Evolutionary conservation across 768 basidiomycete species (phyloP).

Genomic region (Suillus tomentosus): DNA sequence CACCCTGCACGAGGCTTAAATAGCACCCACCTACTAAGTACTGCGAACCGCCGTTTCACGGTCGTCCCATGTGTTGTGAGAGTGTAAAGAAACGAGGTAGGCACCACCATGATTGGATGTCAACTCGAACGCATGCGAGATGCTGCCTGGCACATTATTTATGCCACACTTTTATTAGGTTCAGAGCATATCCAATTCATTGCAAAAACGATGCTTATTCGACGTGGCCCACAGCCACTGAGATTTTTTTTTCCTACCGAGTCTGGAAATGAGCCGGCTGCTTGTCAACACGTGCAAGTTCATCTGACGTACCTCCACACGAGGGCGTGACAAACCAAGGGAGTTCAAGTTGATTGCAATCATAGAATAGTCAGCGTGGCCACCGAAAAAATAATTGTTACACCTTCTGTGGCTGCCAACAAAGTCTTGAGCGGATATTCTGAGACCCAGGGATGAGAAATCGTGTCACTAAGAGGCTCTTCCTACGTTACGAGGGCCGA

Average conservation of each 20-base stretch:
- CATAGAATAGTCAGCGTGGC: background rate
- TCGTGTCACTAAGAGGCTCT: background rate
- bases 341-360: background rate
- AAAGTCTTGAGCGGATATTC: background rate
- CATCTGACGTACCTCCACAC: background rate
- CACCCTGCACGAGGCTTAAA: slow-evolving; percentile 16
- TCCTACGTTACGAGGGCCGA: background rate
- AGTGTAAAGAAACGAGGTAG: slow-evolving; percentile 20
- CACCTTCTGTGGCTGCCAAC: background rate
- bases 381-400: background rate
- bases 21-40: slow-evolving; percentile 6
- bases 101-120: background rate
- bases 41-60: slow-evolving; percentile 19
- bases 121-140: background rate
- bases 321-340: background rate
- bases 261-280: background rate
- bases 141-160: background rate
- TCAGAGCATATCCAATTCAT: background rate
- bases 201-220: background rate
- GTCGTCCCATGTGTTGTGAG: slow-evolving; percentile 20
- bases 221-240: background rate
- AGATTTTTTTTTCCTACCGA: background rate
- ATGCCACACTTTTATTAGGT: background rate
- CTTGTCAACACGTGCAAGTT: background rate
- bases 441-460: background rate